Conservation (phyloP, 331 rosid genomes). For the Stylosanthes scabra region DNA sequence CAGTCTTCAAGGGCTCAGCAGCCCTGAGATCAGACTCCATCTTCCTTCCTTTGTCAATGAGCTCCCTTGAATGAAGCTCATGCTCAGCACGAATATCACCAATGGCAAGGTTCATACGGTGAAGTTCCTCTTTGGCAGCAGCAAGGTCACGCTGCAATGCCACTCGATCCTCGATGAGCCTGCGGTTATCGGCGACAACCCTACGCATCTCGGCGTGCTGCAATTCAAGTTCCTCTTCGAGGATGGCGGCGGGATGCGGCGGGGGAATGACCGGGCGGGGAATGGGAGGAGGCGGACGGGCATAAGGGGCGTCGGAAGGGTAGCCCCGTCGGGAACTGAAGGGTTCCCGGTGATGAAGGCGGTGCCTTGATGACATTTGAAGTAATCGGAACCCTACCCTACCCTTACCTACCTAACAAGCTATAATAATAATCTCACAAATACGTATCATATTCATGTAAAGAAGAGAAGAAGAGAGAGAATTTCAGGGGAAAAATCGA, state of each 20-base stretch:
- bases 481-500: not conserved
- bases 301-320: conserved; percentile 47
- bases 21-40: conserved; percentile 80
- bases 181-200: conserved; percentile 69
- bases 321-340: conserved; percentile 47
- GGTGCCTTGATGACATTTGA: conserved; percentile 56
- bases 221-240: conserved; percentile 84
- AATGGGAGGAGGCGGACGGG: conserved; percentile 48
- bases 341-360: conserved; percentile 52
- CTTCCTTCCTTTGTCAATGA: conserved; percentile 69
- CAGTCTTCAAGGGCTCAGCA: conserved; percentile 73
- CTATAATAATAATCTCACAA: too few relatives aligned
- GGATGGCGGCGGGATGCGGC: conserved; percentile 66
- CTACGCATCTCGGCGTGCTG: conserved; percentile 71
- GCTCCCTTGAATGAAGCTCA: conserved; percentile 77
- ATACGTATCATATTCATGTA: too few relatives aligned
- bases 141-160: conserved; percentile 71
- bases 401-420: conserved; percentile 12
- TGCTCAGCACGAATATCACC: conserved; percentile 74
- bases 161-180: conserved; percentile 73
- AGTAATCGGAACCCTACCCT: not conserved
- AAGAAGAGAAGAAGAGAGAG: too few relatives aligned
- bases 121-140: conserved; percentile 79
- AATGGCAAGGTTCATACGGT: conserved; percentile 73
- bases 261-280: conserved; percentile 52